phyloP scores from a whole-genome alignment of 805 yeast species.

The Yarrowia sp. region DNA sequence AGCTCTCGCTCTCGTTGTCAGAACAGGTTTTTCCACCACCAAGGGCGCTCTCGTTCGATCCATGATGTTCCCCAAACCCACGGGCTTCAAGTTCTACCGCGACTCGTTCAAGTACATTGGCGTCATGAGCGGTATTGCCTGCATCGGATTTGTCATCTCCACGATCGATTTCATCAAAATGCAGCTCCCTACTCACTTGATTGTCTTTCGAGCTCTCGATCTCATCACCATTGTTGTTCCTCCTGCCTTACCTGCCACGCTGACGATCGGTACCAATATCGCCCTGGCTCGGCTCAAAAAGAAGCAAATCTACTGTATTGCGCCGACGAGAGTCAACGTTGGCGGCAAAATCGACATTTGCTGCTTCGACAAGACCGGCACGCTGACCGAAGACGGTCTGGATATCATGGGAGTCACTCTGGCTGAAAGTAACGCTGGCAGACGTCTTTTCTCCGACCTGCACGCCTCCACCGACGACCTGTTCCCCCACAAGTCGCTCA shows the following conservation, averaged over 20 bases:
- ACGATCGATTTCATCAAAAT: conserved; percentile 81
- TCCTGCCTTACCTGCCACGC: conserved; percentile 97
- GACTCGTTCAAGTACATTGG: conserved; percentile 97
- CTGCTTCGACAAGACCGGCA: conserved; percentile 97
- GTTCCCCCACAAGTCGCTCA: conserved; percentile 14
- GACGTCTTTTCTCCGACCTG: conserved; percentile 40
- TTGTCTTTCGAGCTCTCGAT: conserved; percentile 89
- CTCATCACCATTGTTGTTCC: conserved; percentile 97
- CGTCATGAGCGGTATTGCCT: conserved; percentile 86
- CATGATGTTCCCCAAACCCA: conserved; percentile 95
- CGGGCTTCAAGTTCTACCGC: conserved; percentile 88
- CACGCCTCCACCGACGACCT: conserved; percentile 36
- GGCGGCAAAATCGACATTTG: conserved; percentile 91
- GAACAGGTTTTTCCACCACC: conserved; percentile 94
- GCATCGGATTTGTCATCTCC: conserved; percentile 81
- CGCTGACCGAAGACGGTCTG: conserved; percentile 94
- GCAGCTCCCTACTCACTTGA: conserved; percentile 71
- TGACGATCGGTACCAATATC: conserved; percentile 95
- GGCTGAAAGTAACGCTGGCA: conserved; percentile 41
- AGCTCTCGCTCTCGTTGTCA: conserved; percentile 84
- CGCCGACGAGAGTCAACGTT: conserved; percentile 94
- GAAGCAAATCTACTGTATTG: conserved; percentile 80
- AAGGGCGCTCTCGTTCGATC: conserved; percentile 93
- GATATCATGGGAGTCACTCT: conserved; percentile 77
- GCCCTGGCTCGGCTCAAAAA: conserved; percentile 78